A percentile compares a stretch with the other conserved stretches of the same genome.
phyloP scores from a whole-genome alignment of 108 stramenopile species.

The Fragilaria crotonensis region DNA sequence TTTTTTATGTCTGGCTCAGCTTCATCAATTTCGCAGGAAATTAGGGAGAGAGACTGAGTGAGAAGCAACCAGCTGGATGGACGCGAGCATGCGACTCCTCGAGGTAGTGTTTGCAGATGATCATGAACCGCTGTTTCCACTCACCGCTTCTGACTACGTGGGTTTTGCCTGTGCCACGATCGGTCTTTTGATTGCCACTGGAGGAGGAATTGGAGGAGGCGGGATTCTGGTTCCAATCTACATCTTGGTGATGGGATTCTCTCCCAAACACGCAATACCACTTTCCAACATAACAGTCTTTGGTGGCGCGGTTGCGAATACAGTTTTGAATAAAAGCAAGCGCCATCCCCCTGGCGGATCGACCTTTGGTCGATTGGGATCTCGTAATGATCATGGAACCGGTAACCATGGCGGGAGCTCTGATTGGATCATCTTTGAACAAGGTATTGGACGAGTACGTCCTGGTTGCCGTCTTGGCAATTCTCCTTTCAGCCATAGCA shows the following conservation, averaged over 20 bases:
- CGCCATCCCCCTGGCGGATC: slow-evolving; percentile 22
- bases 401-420: slow-evolving; percentile 71
- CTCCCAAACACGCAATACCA: slow-evolving; percentile 55
- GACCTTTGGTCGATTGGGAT: slow-evolving; percentile 67
- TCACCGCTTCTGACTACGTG: slow-evolving; percentile 18
- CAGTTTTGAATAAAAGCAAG: slow-evolving; percentile 16
- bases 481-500: slow-evolving; percentile 45
- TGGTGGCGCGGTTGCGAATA: slow-evolving; percentile 42
- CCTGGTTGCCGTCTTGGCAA: slow-evolving; percentile 36
- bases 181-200: slow-evolving; percentile 34
- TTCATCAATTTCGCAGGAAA: too few relatives aligned
- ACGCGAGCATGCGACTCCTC: too few relatives aligned
- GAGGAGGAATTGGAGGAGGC: slow-evolving; percentile 47
- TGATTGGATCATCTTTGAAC: slow-evolving; percentile 55
- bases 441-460: slow-evolving; percentile 55
- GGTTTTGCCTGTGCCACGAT: slow-evolving; percentile 19
- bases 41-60: too few relatives aligned
- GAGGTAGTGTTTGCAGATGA: too few relatives aligned
- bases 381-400: slow-evolving; percentile 61
- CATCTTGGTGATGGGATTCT: slow-evolving; percentile 56
- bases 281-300: slow-evolving; percentile 38
- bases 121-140: slow-evolving; percentile 36
- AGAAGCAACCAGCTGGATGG: too few relatives aligned
- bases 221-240: slow-evolving; percentile 15
- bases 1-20: too few relatives aligned